A percentile compares a stretch with the other conserved stretches of the same genome.
Evolutionary conservation across 2,329 filamentous ascomycete genomes (phyloP).

Genomic region (Diaporthe velutina): DNA sequence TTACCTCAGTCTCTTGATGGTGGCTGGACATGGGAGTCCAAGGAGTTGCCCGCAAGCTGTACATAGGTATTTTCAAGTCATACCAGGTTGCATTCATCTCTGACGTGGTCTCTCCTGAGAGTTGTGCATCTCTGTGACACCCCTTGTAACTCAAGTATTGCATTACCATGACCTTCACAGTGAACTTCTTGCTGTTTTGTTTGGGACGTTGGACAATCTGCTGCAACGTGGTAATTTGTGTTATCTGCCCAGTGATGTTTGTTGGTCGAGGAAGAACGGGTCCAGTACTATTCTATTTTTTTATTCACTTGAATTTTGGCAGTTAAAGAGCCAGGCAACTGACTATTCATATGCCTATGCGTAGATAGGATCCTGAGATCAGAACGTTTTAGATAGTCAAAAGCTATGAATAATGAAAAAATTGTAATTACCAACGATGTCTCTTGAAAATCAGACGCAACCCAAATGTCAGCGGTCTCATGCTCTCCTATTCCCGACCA

Average conservation of each 20-base stretch:
- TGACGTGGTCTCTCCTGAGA: background rate
- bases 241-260: background rate
- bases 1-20: background rate
- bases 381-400: accelerated
- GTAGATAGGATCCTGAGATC: background rate
- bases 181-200: background rate
- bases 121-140: no score
- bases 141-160: no score
- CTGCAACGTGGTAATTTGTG: background rate
- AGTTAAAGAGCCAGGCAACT: background rate
- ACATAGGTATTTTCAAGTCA: background rate
- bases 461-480: no score
- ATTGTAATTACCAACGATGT: background rate
- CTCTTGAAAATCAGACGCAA: accelerated
- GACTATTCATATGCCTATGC: background rate
- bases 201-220: background rate
- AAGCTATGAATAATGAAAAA: background rate
- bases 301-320: no score
- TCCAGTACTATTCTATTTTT: no score
- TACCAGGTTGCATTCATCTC: background rate
- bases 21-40: background rate
- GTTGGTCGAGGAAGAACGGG: background rate
- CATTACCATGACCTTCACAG: background rate
- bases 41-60: background rate
- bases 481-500: background rate